Evolutionary conservation across 1,284 basidiomycete genomes (phyloP).

Genomic region (Fomes fomentarius): DNA sequence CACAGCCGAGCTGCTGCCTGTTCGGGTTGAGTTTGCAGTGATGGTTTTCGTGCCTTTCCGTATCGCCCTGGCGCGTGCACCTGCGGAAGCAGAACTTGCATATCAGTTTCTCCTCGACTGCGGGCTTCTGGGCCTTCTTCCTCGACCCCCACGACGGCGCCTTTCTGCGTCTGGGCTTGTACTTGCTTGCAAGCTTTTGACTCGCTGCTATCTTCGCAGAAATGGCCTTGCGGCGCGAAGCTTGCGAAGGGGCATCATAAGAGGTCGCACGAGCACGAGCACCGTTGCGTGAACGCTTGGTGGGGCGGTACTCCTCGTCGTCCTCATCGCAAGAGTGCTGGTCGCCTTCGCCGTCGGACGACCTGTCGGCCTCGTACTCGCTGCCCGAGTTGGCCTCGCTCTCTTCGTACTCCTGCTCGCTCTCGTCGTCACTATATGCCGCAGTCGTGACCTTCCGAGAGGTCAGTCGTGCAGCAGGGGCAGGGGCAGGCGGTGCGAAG

Average conservation of each 20-base stretch:
- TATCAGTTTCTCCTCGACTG: neutral
- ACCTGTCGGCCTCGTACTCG: constrained; percentile 1
- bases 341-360: neutral
- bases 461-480: constrained; percentile 2
- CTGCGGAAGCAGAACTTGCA: too few species aligned
- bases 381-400: neutral
- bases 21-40: too few species aligned
- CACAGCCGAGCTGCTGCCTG: too few species aligned
- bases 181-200: too few species aligned
- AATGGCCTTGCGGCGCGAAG: constrained; percentile 1
- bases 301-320: constrained; percentile 8
- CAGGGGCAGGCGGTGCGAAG: neutral
- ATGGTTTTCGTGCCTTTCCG: too few species aligned
- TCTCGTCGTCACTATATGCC: neutral
- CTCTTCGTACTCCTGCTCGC: constrained; percentile 3
- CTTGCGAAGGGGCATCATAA: neutral
- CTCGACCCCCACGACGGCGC: neutral
- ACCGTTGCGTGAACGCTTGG: constrained; percentile 1
- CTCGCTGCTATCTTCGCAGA: too few species aligned
- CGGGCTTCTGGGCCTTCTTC: neutral
- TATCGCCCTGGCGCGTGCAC: too few species aligned
- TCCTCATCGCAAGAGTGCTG: constrained; percentile 6
- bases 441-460: neutral
- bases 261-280: neutral
- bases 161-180: too few species aligned